A percentile compares a stretch with the other conserved stretches of the same genome.
Conservation (phyloP, 345 rosid genomes). For the Eucalyptus microcorys region DNA sequence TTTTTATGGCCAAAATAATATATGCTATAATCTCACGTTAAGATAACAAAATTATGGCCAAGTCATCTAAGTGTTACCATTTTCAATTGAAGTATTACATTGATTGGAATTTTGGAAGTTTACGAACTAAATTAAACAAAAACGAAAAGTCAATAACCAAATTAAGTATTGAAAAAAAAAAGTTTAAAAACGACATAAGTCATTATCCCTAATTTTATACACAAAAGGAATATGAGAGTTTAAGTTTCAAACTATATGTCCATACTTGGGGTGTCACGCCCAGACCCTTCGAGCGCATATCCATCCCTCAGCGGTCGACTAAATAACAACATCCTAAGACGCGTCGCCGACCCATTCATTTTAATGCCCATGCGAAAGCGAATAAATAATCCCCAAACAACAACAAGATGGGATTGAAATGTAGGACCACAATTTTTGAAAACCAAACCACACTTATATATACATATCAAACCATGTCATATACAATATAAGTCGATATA, state of each 20-base stretch:
- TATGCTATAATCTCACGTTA: background rate
- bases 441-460: too few relatives aligned
- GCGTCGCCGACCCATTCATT: too few relatives aligned
- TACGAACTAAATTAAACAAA: background rate
- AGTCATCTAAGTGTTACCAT: background rate
- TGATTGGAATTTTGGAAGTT: background rate
- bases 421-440: too few relatives aligned
- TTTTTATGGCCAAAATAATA: background rate
- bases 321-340: too few relatives aligned
- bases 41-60: background rate
- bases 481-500: too few relatives aligned
- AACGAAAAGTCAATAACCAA: background rate
- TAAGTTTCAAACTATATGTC: background rate
- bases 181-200: background rate
- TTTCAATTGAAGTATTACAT: background rate
- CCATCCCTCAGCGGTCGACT: too few relatives aligned
- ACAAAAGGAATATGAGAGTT: background rate
- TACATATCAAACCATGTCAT: too few relatives aligned
- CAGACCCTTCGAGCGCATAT: too few relatives aligned
- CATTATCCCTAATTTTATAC: background rate
- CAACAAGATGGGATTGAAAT: too few relatives aligned
- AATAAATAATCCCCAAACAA: too few relatives aligned
- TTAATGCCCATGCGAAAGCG: too few relatives aligned
- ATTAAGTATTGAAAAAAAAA: background rate
- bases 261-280: background rate